Base-by-base conservation (phyloP, 2,329 filamentous ascomycete species). In the Aspergillus tubingensis region DNA sequence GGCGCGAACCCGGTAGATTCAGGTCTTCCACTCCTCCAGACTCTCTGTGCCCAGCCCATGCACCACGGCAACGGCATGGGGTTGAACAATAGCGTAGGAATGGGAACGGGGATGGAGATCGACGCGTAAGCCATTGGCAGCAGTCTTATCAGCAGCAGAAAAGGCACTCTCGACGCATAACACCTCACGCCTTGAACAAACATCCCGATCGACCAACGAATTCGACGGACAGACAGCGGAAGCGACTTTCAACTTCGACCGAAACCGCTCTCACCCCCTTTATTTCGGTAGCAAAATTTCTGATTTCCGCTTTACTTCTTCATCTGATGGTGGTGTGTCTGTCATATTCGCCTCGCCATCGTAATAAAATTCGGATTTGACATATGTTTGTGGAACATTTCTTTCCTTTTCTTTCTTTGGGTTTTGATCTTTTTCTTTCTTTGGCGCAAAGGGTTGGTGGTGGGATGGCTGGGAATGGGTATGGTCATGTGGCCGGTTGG, bases 21-120 rank as follows among this genome's bases (percentile, higher is more conserved):
- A 8, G 70, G 72, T 15, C 67, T 74, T 2, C 73, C 74, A 41
- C 69, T 75, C 39, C 61, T 76, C 15, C 72, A 73, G 62, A 70
- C 70, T 23, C 55, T 73, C 25, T 69, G 70, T 57, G 67, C 62
- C 2, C 69, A 72, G 49, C 66, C 68, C 53, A 23, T 32, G 23
- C 47, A 32, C 15, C 52, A 62, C 62, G 60, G 57, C 59, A 64
- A 64, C 55, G 62, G 61, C 36, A 59, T 50, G 54, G 60, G 62
- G 65, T 63, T 71, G 70, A 76, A 68, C 61, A 67, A 63, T 62
- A 70, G 71, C 61, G 67, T 71, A 58, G 74, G 63, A 65, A 74
- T 72, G 70, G 74, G 74, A 51, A 68, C 51, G 62, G 69, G 70
- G 52, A 79, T 79, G 76, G 77, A 79, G 51, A 76, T 79, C 60